Evolutionary conservation across 2,329 filamentous ascomycete species (phyloP).

Genomic region (Cyphellophora attinorum): DNA sequence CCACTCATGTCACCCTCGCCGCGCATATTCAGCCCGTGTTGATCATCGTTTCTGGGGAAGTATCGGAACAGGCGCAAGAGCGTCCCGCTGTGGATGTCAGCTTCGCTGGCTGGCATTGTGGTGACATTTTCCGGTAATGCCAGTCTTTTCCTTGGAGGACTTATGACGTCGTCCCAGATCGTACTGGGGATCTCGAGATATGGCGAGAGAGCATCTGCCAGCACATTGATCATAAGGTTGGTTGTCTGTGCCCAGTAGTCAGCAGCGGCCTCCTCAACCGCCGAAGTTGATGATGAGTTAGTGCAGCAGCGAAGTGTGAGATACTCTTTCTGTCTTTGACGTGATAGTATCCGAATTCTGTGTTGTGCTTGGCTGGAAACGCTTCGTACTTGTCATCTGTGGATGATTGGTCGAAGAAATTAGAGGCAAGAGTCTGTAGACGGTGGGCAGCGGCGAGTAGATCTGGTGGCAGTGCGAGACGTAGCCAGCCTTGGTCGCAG

Average conservation of each 20-base stretch:
- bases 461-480: constrained; percentile 6
- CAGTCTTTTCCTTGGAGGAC: too few species aligned
- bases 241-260: constrained; percentile 16
- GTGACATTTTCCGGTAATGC: too few species aligned
- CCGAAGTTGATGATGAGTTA: not conserved
- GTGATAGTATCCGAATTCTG: constrained; percentile 20
- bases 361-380: constrained; percentile 19
- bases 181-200: constrained; percentile 10
- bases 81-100: constrained; percentile 13
- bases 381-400: constrained; percentile 4
- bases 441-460: not conserved
- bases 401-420: constrained; percentile 7
- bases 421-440: constrained; percentile 7
- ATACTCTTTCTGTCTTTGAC: constrained; percentile 21
- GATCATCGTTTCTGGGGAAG: too few species aligned
- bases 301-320: constrained; percentile 18
- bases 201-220: too few species aligned
- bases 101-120: too few species aligned
- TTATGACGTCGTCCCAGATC: constrained; percentile 19
- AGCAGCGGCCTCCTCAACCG: constrained; percentile 6
- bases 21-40: too few species aligned
- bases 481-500: constrained; percentile 13
- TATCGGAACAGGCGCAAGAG: constrained; percentile 22
- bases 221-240: constrained; percentile 17
- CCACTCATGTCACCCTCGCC: too few species aligned